Conservation (phyloP, 2,329 filamentous ascomycete species). For the Paecilomyces formosus region DNA sequence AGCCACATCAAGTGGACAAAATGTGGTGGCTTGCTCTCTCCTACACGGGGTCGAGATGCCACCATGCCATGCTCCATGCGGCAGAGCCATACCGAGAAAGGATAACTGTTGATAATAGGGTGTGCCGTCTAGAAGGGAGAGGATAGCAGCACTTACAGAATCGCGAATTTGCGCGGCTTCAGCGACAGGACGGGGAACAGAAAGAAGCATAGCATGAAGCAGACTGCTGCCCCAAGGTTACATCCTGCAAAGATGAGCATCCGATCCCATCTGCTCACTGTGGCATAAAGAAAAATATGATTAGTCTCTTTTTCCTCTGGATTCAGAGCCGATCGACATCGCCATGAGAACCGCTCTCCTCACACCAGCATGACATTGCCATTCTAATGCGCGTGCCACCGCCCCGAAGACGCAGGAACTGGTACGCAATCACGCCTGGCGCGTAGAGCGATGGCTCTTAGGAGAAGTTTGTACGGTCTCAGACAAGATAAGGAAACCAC, state of each 20-base stretch:
- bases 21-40: constrained; percentile 1
- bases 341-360: background rate
- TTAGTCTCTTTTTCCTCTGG: constrained; percentile 1
- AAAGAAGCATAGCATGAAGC: constrained; percentile 86
- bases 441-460: constrained; percentile 8
- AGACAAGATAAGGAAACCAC: background rate
- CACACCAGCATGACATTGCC: background rate
- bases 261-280: constrained; percentile 97
- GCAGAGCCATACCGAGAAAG: background rate
- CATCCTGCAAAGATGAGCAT: constrained; percentile 86
- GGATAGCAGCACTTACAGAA: constrained; percentile 66
- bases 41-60: background rate
- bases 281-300: constrained; percentile 16
- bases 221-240: constrained; percentile 79
- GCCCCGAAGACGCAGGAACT: constrained; percentile 32
- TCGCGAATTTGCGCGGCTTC: constrained; percentile 87
- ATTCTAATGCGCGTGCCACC: constrained; percentile 18
- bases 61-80: background rate
- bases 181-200: constrained; percentile 77
- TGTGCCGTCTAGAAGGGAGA: background rate
- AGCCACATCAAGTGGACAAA: background rate
- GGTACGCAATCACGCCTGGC: constrained; percentile 20
- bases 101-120: background rate
- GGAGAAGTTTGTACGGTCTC: background rate
- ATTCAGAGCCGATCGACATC: background rate